These are phyloP conservation scores for Isatis tinctoria DNA, from an alignment of 345 rosid species.

Conservation along the genomic window DNA sequence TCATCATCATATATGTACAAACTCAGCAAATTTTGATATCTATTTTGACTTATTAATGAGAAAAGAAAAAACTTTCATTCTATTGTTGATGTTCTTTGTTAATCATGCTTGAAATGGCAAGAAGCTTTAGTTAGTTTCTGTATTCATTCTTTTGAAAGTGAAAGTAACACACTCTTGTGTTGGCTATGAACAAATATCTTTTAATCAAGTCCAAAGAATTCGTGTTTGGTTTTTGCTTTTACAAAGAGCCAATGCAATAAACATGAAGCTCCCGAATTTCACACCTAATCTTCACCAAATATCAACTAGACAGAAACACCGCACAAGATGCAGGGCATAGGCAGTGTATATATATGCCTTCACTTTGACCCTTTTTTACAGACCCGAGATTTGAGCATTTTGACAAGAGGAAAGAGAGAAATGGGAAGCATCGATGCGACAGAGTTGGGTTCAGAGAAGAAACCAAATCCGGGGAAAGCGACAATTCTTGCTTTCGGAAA, in stretches of 20 bases:
- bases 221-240: neutral
- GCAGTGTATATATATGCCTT: slow-evolving; percentile 14
- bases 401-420: slow-evolving; percentile 11
- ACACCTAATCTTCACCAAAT: slow-evolving; percentile 52
- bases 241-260: slow-evolving; percentile 25
- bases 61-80: neutral
- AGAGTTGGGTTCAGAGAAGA: slow-evolving; percentile 31
- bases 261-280: slow-evolving; percentile 29
- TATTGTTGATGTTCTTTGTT: slow-evolving; percentile 1
- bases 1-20: slow-evolving; percentile 3
- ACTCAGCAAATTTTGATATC: slow-evolving; percentile 11
- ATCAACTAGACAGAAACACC: slow-evolving; percentile 18
- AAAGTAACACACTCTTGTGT: neutral
- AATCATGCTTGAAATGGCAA: neutral
- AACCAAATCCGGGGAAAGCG: slow-evolving; percentile 59
- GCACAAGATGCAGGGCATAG: slow-evolving; percentile 12
- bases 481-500: slow-evolving; percentile 81
- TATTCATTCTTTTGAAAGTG: slow-evolving; percentile 3
- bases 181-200: neutral
- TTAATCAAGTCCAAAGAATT: slow-evolving; percentile 3
- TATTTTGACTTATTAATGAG: neutral
- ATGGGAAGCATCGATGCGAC: slow-evolving; percentile 53
- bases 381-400: slow-evolving; percentile 6
- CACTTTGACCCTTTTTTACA: slow-evolving; percentile 12
- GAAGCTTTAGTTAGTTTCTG: neutral